phyloP scores from a whole-genome alignment of 73 alveolate species.

The Diophrys sp. region DNA sequence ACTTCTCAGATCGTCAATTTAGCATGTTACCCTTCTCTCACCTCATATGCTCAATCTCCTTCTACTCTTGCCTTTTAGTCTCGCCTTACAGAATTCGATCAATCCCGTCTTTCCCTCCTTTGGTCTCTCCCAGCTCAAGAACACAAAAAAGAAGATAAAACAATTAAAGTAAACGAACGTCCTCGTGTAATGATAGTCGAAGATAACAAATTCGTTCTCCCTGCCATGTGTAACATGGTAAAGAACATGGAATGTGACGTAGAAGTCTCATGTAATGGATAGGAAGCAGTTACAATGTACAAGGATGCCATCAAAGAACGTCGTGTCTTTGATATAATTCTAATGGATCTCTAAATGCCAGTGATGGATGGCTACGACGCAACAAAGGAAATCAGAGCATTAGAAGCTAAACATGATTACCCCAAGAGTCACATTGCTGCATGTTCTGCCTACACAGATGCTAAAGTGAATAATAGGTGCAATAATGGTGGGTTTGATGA shows the following conservation, averaged over 20 bases:
- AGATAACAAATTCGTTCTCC: constrained; percentile 7
- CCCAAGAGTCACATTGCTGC: background rate
- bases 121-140: too few species aligned
- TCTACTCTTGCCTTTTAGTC: too few species aligned
- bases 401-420: background rate
- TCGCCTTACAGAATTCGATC: too few species aligned
- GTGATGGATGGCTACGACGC: constrained; percentile 4
- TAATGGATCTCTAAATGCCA: constrained; percentile 1
- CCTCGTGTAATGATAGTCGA: background rate
- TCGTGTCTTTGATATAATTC: background rate
- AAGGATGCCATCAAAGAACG: background rate
- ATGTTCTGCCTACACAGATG: background rate
- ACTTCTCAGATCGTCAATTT: too few species aligned
- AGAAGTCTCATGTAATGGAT: background rate
- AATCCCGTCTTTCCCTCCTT: too few species aligned
- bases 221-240: background rate
- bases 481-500: background rate
- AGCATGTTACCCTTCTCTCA: too few species aligned
- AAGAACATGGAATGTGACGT: background rate
- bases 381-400: background rate
- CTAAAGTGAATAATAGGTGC: background rate
- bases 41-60: too few species aligned
- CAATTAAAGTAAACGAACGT: background rate
- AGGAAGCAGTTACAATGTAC: background rate
- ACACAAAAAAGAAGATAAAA: background rate